These are phyloP conservation scores for Pachysolen tannophilus DNA, from an alignment of 805 yeast species.

Conservation along the genomic window DNA sequence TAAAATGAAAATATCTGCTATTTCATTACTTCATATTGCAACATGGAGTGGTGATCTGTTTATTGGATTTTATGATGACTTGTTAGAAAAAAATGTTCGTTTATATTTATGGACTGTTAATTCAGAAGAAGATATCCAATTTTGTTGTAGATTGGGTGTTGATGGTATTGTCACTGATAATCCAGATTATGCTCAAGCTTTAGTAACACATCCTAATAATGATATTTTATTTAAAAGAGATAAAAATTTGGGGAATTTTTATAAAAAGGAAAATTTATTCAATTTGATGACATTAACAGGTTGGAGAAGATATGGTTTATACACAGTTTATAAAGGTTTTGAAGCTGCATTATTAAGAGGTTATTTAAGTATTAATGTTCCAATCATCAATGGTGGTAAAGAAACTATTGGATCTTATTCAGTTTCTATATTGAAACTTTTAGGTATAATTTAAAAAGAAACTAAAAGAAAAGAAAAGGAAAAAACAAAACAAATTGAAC, in stretches of 20 bases:
- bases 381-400: conserved; percentile 6
- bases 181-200: conserved; percentile 1
- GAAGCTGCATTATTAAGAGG: conserved; percentile 3
- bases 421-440: neutral
- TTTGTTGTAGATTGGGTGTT: conserved; percentile 4
- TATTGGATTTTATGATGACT: conserved; percentile 5
- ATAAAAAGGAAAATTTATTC: conserved; percentile 5
- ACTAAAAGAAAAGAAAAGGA: neutral
- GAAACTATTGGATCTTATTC: conserved; percentile 4
- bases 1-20: conserved; percentile 1
- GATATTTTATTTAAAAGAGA: neutral
- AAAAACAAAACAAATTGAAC: neutral
- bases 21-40: conserved; percentile 5
- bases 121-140: neutral
- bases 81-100: neutral
- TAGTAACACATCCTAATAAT: neutral
- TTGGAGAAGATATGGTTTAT: conserved; percentile 5
- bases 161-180: conserved; percentile 6
- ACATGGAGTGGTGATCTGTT: conserved; percentile 7
- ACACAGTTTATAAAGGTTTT: conserved; percentile 3
- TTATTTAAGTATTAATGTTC: conserved; percentile 3
- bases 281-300: conserved; percentile 5
- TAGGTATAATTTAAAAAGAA: conserved; percentile 4
- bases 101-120: conserved; percentile 10
- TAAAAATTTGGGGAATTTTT: conserved; percentile 4